phyloP scores from a whole-genome alignment of 345 rosid species.

The Eucalyptus regnans region DNA sequence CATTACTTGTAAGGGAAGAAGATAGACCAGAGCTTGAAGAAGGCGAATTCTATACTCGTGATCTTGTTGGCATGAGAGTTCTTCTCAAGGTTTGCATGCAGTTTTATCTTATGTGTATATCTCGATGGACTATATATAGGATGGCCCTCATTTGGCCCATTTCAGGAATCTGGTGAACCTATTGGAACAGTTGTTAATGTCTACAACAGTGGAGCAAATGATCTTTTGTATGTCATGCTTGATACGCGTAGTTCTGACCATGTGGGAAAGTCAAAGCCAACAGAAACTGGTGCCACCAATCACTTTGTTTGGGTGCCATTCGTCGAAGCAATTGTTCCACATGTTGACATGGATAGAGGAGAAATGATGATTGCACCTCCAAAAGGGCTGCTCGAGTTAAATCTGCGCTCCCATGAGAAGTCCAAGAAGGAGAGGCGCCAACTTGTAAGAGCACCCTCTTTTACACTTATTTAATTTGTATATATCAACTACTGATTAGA shows the following conservation, averaged over 20 bases:
- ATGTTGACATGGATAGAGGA: constrained; percentile 48
- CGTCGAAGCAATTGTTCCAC: constrained; percentile 81
- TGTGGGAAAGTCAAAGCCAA: constrained; percentile 18
- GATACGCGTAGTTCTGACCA: constrained; percentile 16
- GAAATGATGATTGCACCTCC: constrained; percentile 87
- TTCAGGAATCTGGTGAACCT: constrained; percentile 64
- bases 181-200: constrained; percentile 74
- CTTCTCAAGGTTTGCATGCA: constrained; percentile 39
- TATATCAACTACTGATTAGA: not conserved
- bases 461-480: not conserved
- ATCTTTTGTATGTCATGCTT: constrained; percentile 69
- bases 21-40: constrained; percentile 76
- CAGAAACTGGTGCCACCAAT: constrained; percentile 15
- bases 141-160: not conserved
- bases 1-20: constrained; percentile 57
- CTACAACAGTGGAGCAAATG: constrained; percentile 70
- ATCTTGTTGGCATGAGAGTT: constrained; percentile 83
- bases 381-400: constrained; percentile 79
- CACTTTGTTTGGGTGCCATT: constrained; percentile 82
- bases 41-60: constrained; percentile 73
- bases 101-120: not conserved
- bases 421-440: constrained; percentile 96
- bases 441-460: constrained; percentile 57
- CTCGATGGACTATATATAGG: not conserved
- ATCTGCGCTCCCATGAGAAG: constrained; percentile 45